Evolutionary conservation across 768 basidiomycete species (phyloP), one percentile per base, ranked within the genome.

Genomic region (Leccinum uliginosum): DNA sequence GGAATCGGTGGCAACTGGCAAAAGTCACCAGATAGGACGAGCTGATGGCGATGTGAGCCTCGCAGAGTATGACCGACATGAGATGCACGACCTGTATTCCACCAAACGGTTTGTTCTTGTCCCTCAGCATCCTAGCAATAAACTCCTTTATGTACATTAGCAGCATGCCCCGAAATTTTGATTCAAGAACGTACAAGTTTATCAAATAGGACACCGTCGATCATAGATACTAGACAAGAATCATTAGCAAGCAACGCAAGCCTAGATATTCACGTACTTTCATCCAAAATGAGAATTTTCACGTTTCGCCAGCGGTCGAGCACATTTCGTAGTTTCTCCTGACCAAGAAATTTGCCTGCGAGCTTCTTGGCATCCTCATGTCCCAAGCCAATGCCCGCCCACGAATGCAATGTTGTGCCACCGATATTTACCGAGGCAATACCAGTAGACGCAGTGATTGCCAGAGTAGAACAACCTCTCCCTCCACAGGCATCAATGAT

Each of bases 1-100:
- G 80, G 76, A 0, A 95, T 90, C 1, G 93, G 93, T 10, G 93
- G 93, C 0, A 97, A 77, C 70, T 97, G 93, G 67, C 84, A 94
- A 70, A 95, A 95, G 67, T 97, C 93, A 7, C 93, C 93, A 8
- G 87, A 92, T 4, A 94, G 74, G 32, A 90, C 78, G 52, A 94
- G 81, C 87, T 93, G 57, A n/a, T 17, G 26, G 55, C 10, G 17
- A 17, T 15, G 38, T 58, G 53, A 57, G 49, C 43, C 7, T 45
- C 40, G 12, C 38, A 26, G 30, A 34, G 40, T 10, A n/a, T 24
- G 21, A n/a, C 27, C 2, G 14, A 57, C 15, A 43, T 15, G 10
- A 44, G n/a, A 53, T 54, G 7, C n/a, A 57, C 6, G 43, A 88
- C 89, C 77, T 94, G 92, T 47, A 96, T 91, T 5, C 92, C 92